Evolutionary conservation across 371 early-diverging fungal genomes (phyloP).

Genomic region (Chytridiales sp.): DNA sequence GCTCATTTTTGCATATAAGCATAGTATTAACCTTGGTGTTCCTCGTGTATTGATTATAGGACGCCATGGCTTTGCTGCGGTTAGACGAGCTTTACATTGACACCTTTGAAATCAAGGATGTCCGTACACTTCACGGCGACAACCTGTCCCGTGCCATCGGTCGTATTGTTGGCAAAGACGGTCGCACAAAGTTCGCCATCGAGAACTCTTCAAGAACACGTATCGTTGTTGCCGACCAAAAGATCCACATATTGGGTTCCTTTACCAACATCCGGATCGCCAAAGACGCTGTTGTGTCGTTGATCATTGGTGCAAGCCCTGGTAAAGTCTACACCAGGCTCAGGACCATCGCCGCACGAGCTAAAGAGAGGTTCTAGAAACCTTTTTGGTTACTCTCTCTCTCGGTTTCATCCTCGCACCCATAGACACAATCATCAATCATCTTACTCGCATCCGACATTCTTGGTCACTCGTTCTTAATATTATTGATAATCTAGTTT

Average conservation of each 20-base stretch:
- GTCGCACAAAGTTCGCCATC: conserved; percentile 96
- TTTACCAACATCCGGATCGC: conserved; percentile 98
- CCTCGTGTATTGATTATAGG: conserved; percentile 48
- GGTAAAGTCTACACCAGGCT: conserved; percentile 96
- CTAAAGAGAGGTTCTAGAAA: conserved; percentile 92
- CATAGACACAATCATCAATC: no score
- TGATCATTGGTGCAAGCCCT: conserved; percentile 97
- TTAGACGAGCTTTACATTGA: conserved; percentile 95
- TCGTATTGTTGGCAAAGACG: conserved; percentile 98
- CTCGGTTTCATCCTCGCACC: no score
- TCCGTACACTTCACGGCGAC: conserved; percentile 94
- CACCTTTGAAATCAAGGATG: conserved; percentile 97
- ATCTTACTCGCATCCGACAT: no score
- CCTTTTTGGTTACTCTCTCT: no score
- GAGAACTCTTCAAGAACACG: conserved; percentile 96
- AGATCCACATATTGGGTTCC: conserved; percentile 96
- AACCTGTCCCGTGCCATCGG: conserved; percentile 98
- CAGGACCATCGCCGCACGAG: conserved; percentile 80
- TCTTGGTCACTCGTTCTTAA: no score
- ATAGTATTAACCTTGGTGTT: no score
- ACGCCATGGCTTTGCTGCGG: conserved; percentile 91
- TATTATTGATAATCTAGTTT: no score
- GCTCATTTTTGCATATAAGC: no score
- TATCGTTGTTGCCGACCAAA: conserved; percentile 96
- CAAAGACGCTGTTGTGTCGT: conserved; percentile 89